Percentiles rank a stretch among this genome's conserved stretches.
phyloP scores from a whole-genome alignment of 2,329 filamentous ascomycete genomes.

The Fusarium mexicanum region DNA sequence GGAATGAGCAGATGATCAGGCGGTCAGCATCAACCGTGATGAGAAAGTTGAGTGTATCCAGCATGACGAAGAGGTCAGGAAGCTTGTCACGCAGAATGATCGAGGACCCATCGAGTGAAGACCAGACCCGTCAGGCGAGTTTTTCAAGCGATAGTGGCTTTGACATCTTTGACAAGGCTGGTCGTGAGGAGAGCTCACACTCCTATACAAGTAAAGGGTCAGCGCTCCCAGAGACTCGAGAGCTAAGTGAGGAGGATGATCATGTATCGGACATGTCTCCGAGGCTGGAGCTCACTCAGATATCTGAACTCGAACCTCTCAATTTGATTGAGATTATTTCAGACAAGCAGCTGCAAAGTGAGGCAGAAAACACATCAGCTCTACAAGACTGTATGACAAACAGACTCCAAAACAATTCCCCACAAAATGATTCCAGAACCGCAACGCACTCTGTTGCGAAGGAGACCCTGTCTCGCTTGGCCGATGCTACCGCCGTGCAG shows the following conservation, averaged over 20 bases:
- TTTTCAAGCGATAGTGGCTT: conserved; percentile 22
- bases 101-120: conserved; percentile 1
- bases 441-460: conserved; percentile 4
- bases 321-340: conserved; percentile 4
- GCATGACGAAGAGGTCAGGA: conserved; percentile 76
- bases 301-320: conserved; percentile 7
- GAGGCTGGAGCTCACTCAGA: conserved; percentile 5
- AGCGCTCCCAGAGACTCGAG: conserved; percentile 13
- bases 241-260: conserved; percentile 1
- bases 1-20: conserved; percentile 77
- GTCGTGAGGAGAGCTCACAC: conserved; percentile 13
- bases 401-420: conserved; percentile 9
- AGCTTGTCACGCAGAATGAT: conserved; percentile 54
- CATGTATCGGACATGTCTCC: not conserved
- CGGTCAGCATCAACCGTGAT: conserved; percentile 88
- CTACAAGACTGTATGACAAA: conserved; percentile 13
- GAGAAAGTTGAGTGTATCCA: conserved; percentile 85
- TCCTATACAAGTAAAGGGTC: conserved; percentile 16
- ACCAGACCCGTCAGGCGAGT: conserved; percentile 14
- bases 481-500: not conserved
- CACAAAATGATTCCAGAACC: conserved; percentile 6
- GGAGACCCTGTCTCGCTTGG: conserved; percentile 12
- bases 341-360: not conserved
- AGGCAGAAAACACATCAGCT: not conserved
- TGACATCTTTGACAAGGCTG: conserved; percentile 3